These are phyloP conservation scores for Streptanthus diversifolius DNA, from an alignment of 345 rosid genomes.

Conservation along the genomic window DNA sequence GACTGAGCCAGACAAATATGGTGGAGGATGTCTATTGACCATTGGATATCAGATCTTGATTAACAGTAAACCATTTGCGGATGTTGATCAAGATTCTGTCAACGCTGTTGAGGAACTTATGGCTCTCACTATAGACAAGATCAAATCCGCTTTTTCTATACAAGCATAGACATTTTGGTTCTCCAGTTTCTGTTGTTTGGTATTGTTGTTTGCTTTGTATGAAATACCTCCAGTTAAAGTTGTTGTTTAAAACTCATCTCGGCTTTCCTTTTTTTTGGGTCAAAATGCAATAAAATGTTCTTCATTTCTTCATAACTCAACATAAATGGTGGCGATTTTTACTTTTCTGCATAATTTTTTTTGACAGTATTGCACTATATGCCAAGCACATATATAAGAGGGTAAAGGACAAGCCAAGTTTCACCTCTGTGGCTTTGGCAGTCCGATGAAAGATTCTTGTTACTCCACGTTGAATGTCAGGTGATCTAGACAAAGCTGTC, in stretches of 20 bases:
- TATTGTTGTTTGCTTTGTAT: too few species aligned
- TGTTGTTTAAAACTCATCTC: too few species aligned
- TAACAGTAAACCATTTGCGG: constrained; percentile 31
- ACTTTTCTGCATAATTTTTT: background rate
- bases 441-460: constrained; percentile 91
- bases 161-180: background rate
- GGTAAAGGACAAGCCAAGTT: constrained; percentile 13
- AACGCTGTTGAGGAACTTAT: constrained; percentile 39
- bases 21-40: constrained; percentile 40
- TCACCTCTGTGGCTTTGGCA: constrained; percentile 86
- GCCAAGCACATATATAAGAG: constrained; percentile 3
- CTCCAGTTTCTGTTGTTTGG: background rate
- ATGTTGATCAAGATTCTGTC: constrained; percentile 27
- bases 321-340: background rate
- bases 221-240: too few species aligned
- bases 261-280: background rate
- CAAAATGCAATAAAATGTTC: too few species aligned
- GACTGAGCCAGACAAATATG: background rate
- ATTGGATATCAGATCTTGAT: constrained; percentile 50
- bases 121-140: constrained; percentile 37
- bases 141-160: constrained; percentile 38
- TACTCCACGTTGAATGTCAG: constrained; percentile 95
- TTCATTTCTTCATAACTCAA: background rate
- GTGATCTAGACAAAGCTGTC: constrained; percentile 67
- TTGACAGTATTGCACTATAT: background rate